Evolutionary conservation across 2,329 filamentous ascomycete species (phyloP), one percentile per base, ranked within the genome.

Genomic region (Ophiostoma novo-ulmi): DNA sequence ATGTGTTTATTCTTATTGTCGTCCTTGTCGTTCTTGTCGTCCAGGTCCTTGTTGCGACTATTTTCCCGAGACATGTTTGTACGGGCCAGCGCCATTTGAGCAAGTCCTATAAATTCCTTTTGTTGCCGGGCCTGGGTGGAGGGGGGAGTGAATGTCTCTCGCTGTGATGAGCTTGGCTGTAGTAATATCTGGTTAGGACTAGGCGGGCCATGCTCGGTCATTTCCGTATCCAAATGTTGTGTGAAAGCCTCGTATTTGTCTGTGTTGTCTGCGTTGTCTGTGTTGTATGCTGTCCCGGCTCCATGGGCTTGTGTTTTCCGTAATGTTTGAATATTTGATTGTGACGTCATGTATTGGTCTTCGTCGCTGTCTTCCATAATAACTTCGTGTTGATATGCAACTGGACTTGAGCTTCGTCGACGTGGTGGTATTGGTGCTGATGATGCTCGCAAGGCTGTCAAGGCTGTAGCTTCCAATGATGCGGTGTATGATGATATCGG

Each of bases 351-450:
- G 8, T 7, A 65, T 38, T 65, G 35, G 61, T 65, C 61, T n/a
- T 65, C 61, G 17, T 65, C 61, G 10, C 61, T 65, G 35, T 65
- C 61, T 38, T 65, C 61, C 61, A 65, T 65, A 22, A n/a, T 10
- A 3, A 38, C 6, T 8, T 65, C 35, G 3, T 10, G 14, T 7
- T 38, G 5, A 64, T 64, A 36, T 1, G 52, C 17, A 26, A 4
- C 44, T 17, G 52, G 52, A 17, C 17, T 58, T 10, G 52, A 22
- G 22, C 22, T 58, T 26, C n/a, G n/a, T 17, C 17, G 26, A 35
- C 8, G 36, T 20, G 63, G 31, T 14, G 52, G 22, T 26, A 58
- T 0, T 58, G 52, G 10, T 26, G 4, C 26, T 58, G n/a, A 13
- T n/a, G n/a, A 58, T 58, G 22, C 52, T 1, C n/a, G 52, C 11